Evolutionary conservation across 208 protist species (phyloP).

Genomic region (Trypanosoma mega): DNA sequence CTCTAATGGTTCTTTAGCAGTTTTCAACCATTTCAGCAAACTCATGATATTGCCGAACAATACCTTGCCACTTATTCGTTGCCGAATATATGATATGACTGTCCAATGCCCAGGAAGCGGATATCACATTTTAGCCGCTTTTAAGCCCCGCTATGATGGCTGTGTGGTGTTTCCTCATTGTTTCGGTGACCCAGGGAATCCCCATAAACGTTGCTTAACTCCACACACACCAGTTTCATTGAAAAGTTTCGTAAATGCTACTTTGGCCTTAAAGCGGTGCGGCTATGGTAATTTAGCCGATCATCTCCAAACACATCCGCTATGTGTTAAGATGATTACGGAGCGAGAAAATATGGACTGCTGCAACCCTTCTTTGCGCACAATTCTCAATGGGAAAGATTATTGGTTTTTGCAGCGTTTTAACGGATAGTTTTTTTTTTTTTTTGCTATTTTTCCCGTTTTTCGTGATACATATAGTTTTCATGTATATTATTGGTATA

Average conservation of each 20-base stretch:
- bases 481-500: too few relatives aligned
- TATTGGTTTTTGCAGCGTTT: conserved; percentile 20
- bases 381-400: not conserved
- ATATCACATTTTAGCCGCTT: too few relatives aligned
- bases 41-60: conserved; percentile 7
- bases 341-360: not conserved
- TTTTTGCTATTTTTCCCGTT: too few relatives aligned
- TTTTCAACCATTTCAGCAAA: conserved; percentile 13
- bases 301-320: conserved; percentile 5
- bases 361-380: not conserved
- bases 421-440: conserved; percentile 12
- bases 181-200: conserved; percentile 10
- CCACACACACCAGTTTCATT: conserved; percentile 18
- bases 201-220: conserved; percentile 1
- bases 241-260: conserved; percentile 8
- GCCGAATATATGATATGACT: conserved; percentile 16
- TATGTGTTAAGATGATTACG: conserved; percentile 4
- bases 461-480: too few relatives aligned
- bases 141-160: conserved; percentile 19
- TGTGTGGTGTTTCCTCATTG: conserved; percentile 25
- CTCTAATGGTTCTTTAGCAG: not conserved
- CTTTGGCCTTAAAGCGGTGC: conserved; percentile 1
- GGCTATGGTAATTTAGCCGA: conserved; percentile 9
- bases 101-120: too few relatives aligned
- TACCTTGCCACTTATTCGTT: conserved; percentile 12